Base-by-base conservation (phyloP, 345 rosid genomes). In the Heritiera littoralis region DNA sequence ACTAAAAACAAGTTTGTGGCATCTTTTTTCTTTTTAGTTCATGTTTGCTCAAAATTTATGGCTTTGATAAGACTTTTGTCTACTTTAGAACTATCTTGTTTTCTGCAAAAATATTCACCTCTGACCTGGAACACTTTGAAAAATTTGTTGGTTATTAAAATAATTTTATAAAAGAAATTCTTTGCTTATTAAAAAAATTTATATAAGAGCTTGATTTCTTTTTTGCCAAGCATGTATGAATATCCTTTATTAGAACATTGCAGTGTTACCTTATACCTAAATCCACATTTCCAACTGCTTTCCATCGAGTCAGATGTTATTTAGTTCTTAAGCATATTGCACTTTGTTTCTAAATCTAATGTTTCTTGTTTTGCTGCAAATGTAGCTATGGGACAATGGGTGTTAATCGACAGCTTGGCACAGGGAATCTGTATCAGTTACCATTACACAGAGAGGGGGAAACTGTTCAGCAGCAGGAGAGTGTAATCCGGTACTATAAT, bases 361-460 rank as follows among this genome's bases (percentile, higher is more conserved):
- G 51, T 5, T 72, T 52, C 46, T 51, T 51, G 4, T 72, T 72
- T 72, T 38, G 2, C 9, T 55, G 64, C 49, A 35, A 74, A 10
- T 18, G 51, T 14, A 74, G 77, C 8, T n/a, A 56, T 38, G 65
- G 18, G 49, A 73, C 65, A 38, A 32, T 30, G 46, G 77, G 77
- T 51, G 45, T 20, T 43, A 28, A 70, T 75, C 78, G 78, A 66
- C 74, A 74, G 46, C 70, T 43, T 51, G 61, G 66, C 46, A 52
- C 14, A 1, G 54, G 55, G 9, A 68, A 75, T 67, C 84, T 80
- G 74, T 51, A 80, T 81, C 66, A 77, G 55, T 67, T 28, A 7
- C 64, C 83, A 51, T 74, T 77, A 72, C 83, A 87, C 64, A 80
- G 81, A 30, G 78, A 80, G 75, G 79, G 73, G 49, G 82, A 76